Percentiles rank a stretch among this genome's conserved stretches.
Evolutionary conservation across 139 green algal species (phyloP).

Genomic region (Eudorina sp.): DNA sequence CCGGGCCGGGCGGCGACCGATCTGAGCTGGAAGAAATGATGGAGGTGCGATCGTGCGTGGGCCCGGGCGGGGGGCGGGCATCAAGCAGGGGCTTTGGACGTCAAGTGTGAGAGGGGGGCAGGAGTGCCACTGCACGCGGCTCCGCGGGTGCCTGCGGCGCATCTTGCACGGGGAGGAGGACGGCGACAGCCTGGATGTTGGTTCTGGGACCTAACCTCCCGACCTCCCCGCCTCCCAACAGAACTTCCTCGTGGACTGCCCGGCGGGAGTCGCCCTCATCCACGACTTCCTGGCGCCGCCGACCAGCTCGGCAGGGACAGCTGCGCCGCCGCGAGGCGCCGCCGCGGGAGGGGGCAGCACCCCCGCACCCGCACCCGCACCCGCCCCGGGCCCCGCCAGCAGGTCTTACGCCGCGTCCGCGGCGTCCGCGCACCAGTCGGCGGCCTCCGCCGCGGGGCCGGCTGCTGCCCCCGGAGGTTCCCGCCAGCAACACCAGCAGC

Average conservation of each 20-base stretch:
- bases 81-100: too few species aligned
- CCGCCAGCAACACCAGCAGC: not conserved
- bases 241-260: slow-evolving; percentile 47
- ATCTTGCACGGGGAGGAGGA: too few species aligned
- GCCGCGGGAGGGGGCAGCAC: not conserved
- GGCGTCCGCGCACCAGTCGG: not conserved
- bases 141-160: too few species aligned
- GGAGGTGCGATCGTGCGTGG: not conserved
- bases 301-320: not conserved
- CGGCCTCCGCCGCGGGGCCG: not conserved
- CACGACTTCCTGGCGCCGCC: slow-evolving; percentile 23
- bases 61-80: too few species aligned
- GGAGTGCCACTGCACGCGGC: too few species aligned
- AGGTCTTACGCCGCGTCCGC: slow-evolving; percentile 18
- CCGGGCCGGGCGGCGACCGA: not conserved
- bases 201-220: too few species aligned
- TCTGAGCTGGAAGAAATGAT: slow-evolving; percentile 34
- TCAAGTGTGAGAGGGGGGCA: too few species aligned
- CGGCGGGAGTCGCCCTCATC: slow-evolving; percentile 1
- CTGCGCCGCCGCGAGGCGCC: not conserved
- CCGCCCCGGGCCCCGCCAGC: not conserved
- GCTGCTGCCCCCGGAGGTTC: not conserved
- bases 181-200: too few species aligned
- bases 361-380: not conserved
- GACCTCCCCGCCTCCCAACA: too few species aligned